Conservation (phyloP, 345 rosid species). For the Citropsis articulata region DNA sequence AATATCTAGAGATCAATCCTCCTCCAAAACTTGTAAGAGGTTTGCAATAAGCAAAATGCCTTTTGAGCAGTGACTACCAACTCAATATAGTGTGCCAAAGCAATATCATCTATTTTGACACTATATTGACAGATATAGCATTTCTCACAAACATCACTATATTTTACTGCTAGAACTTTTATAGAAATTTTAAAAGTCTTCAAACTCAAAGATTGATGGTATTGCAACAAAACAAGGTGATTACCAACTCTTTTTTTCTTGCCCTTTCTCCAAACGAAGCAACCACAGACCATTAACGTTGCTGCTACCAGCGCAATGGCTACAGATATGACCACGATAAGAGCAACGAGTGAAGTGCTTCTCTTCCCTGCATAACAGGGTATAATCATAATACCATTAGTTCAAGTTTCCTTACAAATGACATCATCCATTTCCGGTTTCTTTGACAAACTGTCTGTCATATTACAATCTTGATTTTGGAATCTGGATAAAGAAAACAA, state of each 20-base stretch:
- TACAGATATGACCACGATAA: slow-evolving; percentile 17
- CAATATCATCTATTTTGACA: background rate
- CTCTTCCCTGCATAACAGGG: slow-evolving; percentile 20
- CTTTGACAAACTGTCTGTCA: background rate
- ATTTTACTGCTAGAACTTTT: background rate
- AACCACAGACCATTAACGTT: slow-evolving; percentile 10
- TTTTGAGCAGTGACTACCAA: background rate
- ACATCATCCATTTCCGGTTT: background rate
- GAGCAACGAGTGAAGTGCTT: slow-evolving; percentile 6
- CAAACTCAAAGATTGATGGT: background rate
- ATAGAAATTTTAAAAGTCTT: background rate
- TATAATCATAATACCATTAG: background rate
- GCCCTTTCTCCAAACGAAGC: slow-evolving; percentile 22
- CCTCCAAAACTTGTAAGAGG: background rate
- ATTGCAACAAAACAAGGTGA: background rate
- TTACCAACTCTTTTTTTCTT: slow-evolving; percentile 18
- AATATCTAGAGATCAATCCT: background rate
- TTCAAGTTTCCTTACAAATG: background rate
- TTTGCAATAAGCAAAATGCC: background rate
- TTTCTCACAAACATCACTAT: background rate
- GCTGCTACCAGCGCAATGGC: slow-evolving; percentile 6
- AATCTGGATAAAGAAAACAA: background rate
- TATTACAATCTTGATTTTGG: background rate
- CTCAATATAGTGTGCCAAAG: background rate
- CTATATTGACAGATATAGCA: too few relatives aligned